These are phyloP conservation scores for Cyberlindnera maclurae DNA, from an alignment of 805 yeast species.

Conservation along the genomic window DNA sequence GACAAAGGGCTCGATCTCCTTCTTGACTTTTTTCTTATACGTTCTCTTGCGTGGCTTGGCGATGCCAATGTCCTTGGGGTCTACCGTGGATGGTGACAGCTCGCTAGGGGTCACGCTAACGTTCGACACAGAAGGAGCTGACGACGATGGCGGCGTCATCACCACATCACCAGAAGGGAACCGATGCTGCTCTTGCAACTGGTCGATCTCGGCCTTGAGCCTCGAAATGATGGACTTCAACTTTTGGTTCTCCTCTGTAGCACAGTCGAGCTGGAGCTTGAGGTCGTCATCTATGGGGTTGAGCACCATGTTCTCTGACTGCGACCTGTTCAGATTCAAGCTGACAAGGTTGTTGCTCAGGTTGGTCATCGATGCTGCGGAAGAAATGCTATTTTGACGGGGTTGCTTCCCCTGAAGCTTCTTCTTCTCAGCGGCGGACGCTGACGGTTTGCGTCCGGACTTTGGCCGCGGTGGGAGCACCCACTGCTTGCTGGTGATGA, in stretches of 20 bases:
- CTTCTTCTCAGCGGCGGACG: constrained; percentile 9
- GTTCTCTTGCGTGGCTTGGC: constrained; percentile 15
- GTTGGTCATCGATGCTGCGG: constrained; percentile 5
- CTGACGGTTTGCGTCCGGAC: constrained; percentile 50
- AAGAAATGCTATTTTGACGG: background rate
- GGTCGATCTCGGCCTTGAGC: constrained; percentile 33
- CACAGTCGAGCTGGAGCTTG: constrained; percentile 32
- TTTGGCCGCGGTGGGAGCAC: constrained; percentile 80
- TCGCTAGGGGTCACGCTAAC: constrained; percentile 6
- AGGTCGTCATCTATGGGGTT: constrained; percentile 15
- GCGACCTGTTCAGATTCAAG: constrained; percentile 10
- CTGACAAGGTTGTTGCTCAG: constrained; percentile 13
- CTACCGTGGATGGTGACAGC: constrained; percentile 19
- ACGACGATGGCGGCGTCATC: background rate
- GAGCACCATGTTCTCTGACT: constrained; percentile 5
- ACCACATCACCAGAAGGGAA: background rate
- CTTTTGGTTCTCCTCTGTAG: constrained; percentile 37
- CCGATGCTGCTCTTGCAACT: constrained; percentile 10
- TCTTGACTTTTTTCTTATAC: constrained; percentile 17
- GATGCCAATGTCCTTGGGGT: constrained; percentile 19
- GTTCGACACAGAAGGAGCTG: constrained; percentile 1
- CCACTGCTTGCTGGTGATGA: constrained; percentile 64
- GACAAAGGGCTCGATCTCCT: constrained; percentile 8
- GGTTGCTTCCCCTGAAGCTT: constrained; percentile 3
- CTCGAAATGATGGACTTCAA: constrained; percentile 34